A percentile compares a stretch with the other conserved stretches of the same genome.
Conservation (phyloP, 2,329 filamentous ascomycete genomes). For the Rhynchosporium agropyri region DNA sequence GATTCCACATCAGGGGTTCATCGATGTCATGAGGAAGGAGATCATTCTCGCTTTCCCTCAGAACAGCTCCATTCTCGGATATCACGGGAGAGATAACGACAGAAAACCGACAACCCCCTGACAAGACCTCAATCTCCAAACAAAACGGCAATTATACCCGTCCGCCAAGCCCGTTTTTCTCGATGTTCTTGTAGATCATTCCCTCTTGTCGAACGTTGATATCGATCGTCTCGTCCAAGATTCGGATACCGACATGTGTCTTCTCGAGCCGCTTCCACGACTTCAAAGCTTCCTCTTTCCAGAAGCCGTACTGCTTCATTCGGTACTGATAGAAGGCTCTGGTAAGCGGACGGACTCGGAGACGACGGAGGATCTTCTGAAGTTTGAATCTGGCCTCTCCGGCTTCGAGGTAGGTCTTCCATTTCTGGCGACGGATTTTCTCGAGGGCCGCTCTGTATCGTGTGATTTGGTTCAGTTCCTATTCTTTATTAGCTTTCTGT, state of each 20-base stretch:
- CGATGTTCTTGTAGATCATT: constrained; percentile 28
- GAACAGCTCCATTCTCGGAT: not conserved
- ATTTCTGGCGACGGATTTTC: constrained; percentile 24
- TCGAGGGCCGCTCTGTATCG: constrained; percentile 22
- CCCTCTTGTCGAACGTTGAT: constrained; percentile 29
- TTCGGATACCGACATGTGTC: constrained; percentile 20
- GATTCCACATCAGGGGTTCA: not conserved
- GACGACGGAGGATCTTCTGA: constrained; percentile 19
- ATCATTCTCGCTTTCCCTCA: constrained; percentile 6
- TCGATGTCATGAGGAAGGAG: constrained; percentile 7
- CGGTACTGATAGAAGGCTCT: constrained; percentile 22
- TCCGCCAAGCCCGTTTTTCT: constrained; percentile 22
- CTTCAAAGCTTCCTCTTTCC: constrained; percentile 24
- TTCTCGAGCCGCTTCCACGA: constrained; percentile 28
- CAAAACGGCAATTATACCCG: not conserved
- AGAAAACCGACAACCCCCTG: not conserved
- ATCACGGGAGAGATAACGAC: not conserved
- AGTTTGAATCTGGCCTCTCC: constrained; percentile 25
- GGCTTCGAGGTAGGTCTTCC: constrained; percentile 24
- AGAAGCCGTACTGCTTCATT: constrained; percentile 20
- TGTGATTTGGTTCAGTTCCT: constrained; percentile 29
- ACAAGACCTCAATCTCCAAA: not conserved
- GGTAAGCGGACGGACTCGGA: constrained; percentile 15
- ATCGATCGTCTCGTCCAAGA: constrained; percentile 27
- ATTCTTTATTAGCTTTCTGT: not conserved